These are phyloP conservation scores for Debaryomycetaceae sp. DNA, from an alignment of 1,139 yeast genomes.

Conservation along the genomic window DNA sequence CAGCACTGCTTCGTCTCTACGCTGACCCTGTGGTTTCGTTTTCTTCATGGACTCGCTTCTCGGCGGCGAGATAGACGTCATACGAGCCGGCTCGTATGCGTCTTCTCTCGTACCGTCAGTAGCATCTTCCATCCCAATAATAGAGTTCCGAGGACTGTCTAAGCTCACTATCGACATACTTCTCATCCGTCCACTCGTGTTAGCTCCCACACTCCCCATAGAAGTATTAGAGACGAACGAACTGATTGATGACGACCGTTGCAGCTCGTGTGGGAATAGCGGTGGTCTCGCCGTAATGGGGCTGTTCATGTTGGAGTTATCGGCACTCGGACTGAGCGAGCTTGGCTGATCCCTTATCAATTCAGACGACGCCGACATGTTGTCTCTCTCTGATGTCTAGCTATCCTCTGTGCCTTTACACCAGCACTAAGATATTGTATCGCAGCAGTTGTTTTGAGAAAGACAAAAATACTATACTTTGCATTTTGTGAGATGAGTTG, in stretches of 20 bases:
- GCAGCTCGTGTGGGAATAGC: constrained; percentile 14
- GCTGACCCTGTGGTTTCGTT: neutral
- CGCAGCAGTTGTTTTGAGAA: neutral
- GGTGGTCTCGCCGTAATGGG: constrained; percentile 21
- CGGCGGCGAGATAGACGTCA: neutral
- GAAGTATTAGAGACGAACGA: constrained; percentile 29
- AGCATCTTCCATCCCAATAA: constrained; percentile 37
- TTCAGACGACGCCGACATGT: constrained; percentile 9
- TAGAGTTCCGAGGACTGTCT: constrained; percentile 43
- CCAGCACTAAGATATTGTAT: neutral
- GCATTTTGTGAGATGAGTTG: neutral
- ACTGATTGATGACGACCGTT: constrained; percentile 35
- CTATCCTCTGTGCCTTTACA: neutral
- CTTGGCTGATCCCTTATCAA: constrained; percentile 16
- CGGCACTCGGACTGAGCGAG: constrained; percentile 12
- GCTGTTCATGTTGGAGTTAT: constrained; percentile 19
- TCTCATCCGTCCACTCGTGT: constrained; percentile 15
- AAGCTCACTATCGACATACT: constrained; percentile 39
- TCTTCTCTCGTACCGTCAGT: neutral
- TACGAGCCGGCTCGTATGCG: neutral
- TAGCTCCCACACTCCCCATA: neutral
- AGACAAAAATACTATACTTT: neutral
- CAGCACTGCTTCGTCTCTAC: neutral
- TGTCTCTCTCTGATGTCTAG: neutral
- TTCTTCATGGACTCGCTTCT: neutral